Evolutionary conservation across 768 basidiomycete genomes (phyloP).

Genomic region (Agaricus bisporus): DNA sequence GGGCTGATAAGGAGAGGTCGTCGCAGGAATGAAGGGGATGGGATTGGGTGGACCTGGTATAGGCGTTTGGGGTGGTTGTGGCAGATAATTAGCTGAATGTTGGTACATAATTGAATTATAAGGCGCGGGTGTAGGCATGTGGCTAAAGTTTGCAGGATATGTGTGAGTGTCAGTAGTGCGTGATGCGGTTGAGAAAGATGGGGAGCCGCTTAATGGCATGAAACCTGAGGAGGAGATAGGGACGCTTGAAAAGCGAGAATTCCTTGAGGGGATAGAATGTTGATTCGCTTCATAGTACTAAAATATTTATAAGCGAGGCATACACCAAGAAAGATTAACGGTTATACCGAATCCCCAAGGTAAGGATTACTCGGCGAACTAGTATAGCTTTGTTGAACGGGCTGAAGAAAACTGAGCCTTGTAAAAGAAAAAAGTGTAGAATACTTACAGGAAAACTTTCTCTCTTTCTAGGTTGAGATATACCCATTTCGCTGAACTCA

Average conservation of each 20-base stretch:
- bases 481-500: slow-evolving; percentile 61
- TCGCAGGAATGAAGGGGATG: slow-evolving; percentile 20
- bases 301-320: slow-evolving; percentile 25
- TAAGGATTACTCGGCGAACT: slow-evolving; percentile 28
- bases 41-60: slow-evolving; percentile 23
- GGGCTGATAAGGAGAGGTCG: slow-evolving; percentile 31
- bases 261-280: slow-evolving; percentile 34
- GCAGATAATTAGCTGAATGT: slow-evolving; percentile 19
- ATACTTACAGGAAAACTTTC: slow-evolving; percentile 56
- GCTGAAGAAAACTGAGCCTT: slow-evolving; percentile 17
- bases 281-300: slow-evolving; percentile 33
- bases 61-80: slow-evolving; percentile 16
- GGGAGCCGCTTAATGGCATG: slow-evolving; percentile 42
- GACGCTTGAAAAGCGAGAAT: slow-evolving; percentile 56
- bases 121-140: slow-evolving; percentile 30
- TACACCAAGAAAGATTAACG: slow-evolving; percentile 32
- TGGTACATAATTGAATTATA: slow-evolving; percentile 33
- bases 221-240: slow-evolving; percentile 68
- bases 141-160: slow-evolving; percentile 34
- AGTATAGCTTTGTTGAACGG: slow-evolving; percentile 29
- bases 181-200: slow-evolving; percentile 29
- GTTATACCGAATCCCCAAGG: slow-evolving; percentile 27
- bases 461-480: slow-evolving; percentile 38
- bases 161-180: slow-evolving; percentile 30
- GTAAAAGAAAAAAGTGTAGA: neutral